Evolutionary conservation across 306 rosid genomes (phyloP).

Genomic region (Rosa rugosa): DNA sequence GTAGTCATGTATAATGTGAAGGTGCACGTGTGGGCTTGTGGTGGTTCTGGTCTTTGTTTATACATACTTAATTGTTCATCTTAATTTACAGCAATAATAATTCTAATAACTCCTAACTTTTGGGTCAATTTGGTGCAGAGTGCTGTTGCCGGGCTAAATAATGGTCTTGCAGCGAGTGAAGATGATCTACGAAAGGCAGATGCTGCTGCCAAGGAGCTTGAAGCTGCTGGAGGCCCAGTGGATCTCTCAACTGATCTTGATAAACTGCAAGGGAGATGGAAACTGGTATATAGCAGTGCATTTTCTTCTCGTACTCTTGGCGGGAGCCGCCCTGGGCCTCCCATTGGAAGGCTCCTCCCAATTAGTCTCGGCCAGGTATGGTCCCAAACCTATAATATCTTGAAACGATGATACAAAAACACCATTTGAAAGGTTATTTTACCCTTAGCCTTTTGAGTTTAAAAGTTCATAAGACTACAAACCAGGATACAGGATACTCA

Average conservation of each 20-base stretch:
- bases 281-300: conserved; percentile 85
- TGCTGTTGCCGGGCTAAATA: conserved; percentile 85
- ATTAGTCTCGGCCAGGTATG: conserved; percentile 90
- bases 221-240: conserved; percentile 67
- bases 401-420: background rate
- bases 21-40: background rate
- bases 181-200: conserved; percentile 84
- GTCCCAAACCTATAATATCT: conserved; percentile 1
- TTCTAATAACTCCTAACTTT: conserved; percentile 8
- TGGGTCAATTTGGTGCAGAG: conserved; percentile 49
- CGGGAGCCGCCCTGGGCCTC: conserved; percentile 97
- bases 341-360: conserved; percentile 84
- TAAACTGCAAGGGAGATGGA: conserved; percentile 94
- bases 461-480: conserved; percentile 1
- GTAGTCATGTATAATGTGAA: background rate
- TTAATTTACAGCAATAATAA: background rate
- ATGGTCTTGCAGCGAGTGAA: conserved; percentile 87
- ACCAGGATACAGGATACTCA: background rate
- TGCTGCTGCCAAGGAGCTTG: conserved; percentile 81
- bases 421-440: background rate
- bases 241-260: conserved; percentile 67
- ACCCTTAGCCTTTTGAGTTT: background rate
- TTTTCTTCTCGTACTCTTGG: conserved; percentile 87
- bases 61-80: background rate
- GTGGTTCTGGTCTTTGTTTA: background rate